phyloP scores from a whole-genome alignment of 2,329 filamentous ascomycete genomes.

The Apiospora koreana region DNA sequence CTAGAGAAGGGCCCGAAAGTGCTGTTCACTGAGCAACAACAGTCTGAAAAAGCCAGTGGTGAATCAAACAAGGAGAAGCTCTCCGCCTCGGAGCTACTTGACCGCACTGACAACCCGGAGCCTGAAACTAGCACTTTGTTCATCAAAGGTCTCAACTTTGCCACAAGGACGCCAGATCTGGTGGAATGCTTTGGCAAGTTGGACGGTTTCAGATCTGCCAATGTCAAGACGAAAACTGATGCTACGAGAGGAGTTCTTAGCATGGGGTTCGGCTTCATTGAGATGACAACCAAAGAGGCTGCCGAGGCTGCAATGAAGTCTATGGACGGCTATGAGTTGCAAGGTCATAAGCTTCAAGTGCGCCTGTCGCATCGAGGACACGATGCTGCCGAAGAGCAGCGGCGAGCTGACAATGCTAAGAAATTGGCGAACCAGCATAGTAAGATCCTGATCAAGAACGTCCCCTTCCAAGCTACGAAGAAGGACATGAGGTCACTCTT shows the following conservation, averaged over 20 bases:
- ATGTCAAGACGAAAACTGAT: constrained; percentile 91
- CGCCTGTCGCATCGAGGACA: constrained; percentile 84
- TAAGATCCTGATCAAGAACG: constrained; percentile 97
- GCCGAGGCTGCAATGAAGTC: constrained; percentile 77
- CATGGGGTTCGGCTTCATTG: constrained; percentile 96
- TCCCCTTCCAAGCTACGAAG: constrained; percentile 93
- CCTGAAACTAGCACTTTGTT: constrained; percentile 80
- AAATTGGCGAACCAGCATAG: constrained; percentile 76
- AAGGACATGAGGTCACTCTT: constrained; percentile 88
- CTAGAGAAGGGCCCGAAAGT: constrained; percentile 90
- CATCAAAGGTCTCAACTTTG: constrained; percentile 91
- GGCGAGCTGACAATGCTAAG: constrained; percentile 80
- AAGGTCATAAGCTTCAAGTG: constrained; percentile 82
- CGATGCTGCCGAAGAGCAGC: constrained; percentile 85
- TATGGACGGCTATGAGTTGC: constrained; percentile 90
- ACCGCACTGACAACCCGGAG: constrained; percentile 53
- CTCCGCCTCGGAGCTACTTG: constrained; percentile 69
- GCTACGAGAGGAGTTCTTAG: constrained; percentile 90
- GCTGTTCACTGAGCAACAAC: constrained; percentile 58
- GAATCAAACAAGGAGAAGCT: constrained; percentile 57
- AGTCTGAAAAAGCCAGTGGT: constrained; percentile 26
- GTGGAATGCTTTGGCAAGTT: constrained; percentile 77
- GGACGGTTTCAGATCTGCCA: constrained; percentile 84
- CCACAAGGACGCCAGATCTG: constrained; percentile 76
- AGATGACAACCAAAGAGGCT: constrained; percentile 77